Evolutionary conservation across 495 filamentous ascomycete species (phyloP), one percentile per base, ranked within the genome.

Genomic region (Paragyromitra xinjiangensis): DNA sequence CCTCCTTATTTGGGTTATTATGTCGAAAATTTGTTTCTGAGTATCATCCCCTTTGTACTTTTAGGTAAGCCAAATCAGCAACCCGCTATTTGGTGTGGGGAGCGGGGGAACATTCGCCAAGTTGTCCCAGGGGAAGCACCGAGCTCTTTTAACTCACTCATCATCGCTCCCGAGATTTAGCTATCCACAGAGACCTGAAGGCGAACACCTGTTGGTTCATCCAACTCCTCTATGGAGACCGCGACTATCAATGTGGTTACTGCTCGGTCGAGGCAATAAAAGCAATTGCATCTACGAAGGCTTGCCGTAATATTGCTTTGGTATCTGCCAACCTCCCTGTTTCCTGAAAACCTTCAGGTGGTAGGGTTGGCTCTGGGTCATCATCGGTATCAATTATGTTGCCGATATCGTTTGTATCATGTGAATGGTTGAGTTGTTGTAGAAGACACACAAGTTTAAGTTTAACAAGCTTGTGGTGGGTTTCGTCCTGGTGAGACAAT

Each of bases 191-290:
- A 71, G 6, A 71, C 19, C 19, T 42, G 69, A 64, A 69, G 53
- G 29, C 68, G 68, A 40, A 63, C 50, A 22, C 68, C 68, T 22
- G 37, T 59, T 69, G 40, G 53, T 19, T 19, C 53, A 59, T 58
- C 40, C 40, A 69, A 44, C 12, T 69, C 53, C 16, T 69, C 66
- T 16, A 37, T 39, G 59, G 66, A 40, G 37, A 59, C 34, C 29
- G 66, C 39, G 6, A 69, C 40, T 19, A 59, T 12, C 45, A 59
- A 22, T 12, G 51, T 53, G 22, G 51, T 39, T 2, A 39, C 59
- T 42, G 37, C 66, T 59, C 66, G 34, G 22, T 14, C 42, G 66
- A 69, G 45, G 66, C 66, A 22, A 69, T 45, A 69, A 69, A 69
- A 24, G 66, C 34, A 58, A 69, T 58, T 40, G 66, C 51, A 16